Evolutionary conservation across 345 rosid species (phyloP), one percentile per base, ranked within the genome.

Genomic region (Aegle marmelos): DNA sequence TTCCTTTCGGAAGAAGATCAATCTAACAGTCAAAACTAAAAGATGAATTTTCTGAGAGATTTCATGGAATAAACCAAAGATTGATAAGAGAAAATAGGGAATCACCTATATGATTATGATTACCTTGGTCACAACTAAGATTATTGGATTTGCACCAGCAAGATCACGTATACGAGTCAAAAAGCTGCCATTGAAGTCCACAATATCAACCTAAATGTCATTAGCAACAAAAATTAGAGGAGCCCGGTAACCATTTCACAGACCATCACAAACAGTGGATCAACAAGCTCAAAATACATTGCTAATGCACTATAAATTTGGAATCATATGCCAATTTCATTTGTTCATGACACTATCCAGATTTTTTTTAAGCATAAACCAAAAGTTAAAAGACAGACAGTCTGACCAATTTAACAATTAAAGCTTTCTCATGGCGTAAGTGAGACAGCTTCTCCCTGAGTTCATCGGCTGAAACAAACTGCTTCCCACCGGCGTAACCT

Each of bases 161-260:
- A 95, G 88, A 82, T 93, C 98, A 83, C 98, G 99, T 2, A 92
- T 88, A 82, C 90, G 99, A 76, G 97, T 87, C 90, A 95, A 81
- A 81, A 91, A 93, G 78, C 98, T 93, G 81, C 98, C 99, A 82
- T 90, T 93, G 81, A 95, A 92, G 87, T 95, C 99, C 81, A 93
- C 98, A 59, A 93, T 89, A 78, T 95, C 99, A 80, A 95, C 98
- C 98, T 94, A 80, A 78, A n/a, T 80, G 71, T 50, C 57, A 75
- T 61, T 48, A 73, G 33, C 66, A n/a, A 45, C 66, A 76, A 79
- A 31, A 19, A 73, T 64, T 61, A 78, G 74, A 66, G 10, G 71
- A 63, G 21, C 2, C n/a, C 21, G 59, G 48, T 6, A 48, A 53
- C 41, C 45, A 58, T 4, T 48, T 31, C 63, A 27, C 28, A 58